Conservation (phyloP, 345 rosid species). For the Melastoma malabathricum region DNA sequence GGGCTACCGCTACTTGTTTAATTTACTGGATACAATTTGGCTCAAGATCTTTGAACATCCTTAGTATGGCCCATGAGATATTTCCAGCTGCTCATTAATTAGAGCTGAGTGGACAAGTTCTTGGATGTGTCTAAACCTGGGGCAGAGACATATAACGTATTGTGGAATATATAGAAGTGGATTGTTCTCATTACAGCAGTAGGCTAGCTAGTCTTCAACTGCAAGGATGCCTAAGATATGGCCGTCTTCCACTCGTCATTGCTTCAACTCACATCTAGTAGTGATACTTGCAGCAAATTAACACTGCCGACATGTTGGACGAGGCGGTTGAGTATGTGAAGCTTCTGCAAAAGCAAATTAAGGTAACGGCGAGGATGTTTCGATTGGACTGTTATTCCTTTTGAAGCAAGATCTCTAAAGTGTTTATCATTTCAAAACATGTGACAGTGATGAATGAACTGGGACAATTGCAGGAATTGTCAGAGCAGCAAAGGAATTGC, state of each 20-base stretch:
- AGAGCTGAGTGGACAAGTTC: too few relatives aligned
- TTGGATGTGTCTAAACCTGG: too few relatives aligned
- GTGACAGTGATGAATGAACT: not conserved
- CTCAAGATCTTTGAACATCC: not conserved
- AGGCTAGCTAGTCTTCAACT: too few relatives aligned
- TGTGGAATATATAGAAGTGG: too few relatives aligned
- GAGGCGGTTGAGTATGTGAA: conserved; percentile 78
- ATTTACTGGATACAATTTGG: too few relatives aligned
- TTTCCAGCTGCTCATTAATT: not conserved
- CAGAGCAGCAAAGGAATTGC: conserved; percentile 60
- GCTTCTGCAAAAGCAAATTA: conserved; percentile 59
- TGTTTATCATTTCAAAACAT: not conserved
- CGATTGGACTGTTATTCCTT: conserved; percentile 1
- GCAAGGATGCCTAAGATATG: too few relatives aligned
- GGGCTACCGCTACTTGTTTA: too few relatives aligned
- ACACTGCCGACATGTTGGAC: conserved; percentile 84
- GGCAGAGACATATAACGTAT: too few relatives aligned
- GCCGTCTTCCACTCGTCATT: too few relatives aligned
- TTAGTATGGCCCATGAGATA: not conserved
- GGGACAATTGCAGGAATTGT: conserved; percentile 38
- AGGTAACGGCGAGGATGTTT: conserved; percentile 27
- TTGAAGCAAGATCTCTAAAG: not conserved
- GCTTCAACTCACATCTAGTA: too few relatives aligned
- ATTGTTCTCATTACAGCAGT: too few relatives aligned
- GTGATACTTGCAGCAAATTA: conserved; percentile 52